A percentile compares a stretch with the other conserved stretches of the same genome.
These are phyloP conservation scores for Cocos nucifera DNA, from an alignment of 176 grass and related monocot species.

Conservation along the genomic window DNA sequence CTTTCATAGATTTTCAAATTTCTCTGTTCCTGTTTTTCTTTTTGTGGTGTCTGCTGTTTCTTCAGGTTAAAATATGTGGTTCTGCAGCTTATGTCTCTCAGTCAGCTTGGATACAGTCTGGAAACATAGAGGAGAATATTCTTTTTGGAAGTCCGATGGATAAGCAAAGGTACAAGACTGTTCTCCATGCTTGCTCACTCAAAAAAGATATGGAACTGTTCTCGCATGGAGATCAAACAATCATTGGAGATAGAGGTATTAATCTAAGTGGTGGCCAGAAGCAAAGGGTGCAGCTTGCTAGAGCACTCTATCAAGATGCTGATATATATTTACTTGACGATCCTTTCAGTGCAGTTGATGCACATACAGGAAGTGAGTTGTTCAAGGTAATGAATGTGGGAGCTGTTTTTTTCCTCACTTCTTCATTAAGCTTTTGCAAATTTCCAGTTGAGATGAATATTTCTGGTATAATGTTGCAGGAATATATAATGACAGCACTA, in stretches of 20 bases:
- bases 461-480: conserved; percentile 23
- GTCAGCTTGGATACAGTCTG: conserved; percentile 76
- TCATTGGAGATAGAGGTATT: conserved; percentile 63
- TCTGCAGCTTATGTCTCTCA: conserved; percentile 60
- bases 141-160: conserved; percentile 70
- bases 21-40: too few relatives aligned
- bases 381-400: conserved; percentile 28
- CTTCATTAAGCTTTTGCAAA: too few relatives aligned
- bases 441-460: too few relatives aligned
- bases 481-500: conserved; percentile 61
- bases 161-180: conserved; percentile 33
- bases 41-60: too few relatives aligned
- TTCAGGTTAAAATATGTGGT: conserved; percentile 44
- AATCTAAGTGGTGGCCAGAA: conserved; percentile 90
- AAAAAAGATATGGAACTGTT: conserved; percentile 72
- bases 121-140: conserved; percentile 62
- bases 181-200: conserved; percentile 53
- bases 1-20: too few relatives aligned
- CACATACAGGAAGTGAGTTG: conserved; percentile 51
- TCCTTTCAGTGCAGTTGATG: conserved; percentile 76
- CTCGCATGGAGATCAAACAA: conserved; percentile 44
- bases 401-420: too few relatives aligned
- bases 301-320: conserved; percentile 51
- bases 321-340: conserved; percentile 72
- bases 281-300: conserved; percentile 66